These are phyloP conservation scores for Pisolithus sp. DNA, from an alignment of 768 basidiomycete genomes.

Conservation along the genomic window DNA sequence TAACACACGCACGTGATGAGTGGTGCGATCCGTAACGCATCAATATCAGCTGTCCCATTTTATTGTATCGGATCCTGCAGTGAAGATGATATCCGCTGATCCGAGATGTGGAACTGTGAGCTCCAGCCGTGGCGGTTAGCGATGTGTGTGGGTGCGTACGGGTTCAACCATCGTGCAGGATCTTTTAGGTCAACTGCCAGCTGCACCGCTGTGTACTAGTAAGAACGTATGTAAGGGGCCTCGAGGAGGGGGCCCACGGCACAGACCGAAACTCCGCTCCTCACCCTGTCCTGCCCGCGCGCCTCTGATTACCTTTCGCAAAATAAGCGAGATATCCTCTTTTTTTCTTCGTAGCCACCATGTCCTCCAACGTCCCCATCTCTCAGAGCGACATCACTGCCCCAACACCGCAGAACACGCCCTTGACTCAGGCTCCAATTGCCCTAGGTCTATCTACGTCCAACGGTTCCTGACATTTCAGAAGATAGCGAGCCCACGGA, in stretches of 20 bases:
- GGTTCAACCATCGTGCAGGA: no score
- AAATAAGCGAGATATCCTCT: slow-evolving; percentile 18
- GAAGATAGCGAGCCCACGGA: slow-evolving; percentile 74
- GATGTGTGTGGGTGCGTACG: no score
- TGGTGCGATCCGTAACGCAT: no score
- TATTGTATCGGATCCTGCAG: no score
- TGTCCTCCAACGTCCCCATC: slow-evolving; percentile 71
- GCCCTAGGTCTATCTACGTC: slow-evolving; percentile 73
- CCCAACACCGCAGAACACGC: slow-evolving; percentile 95
- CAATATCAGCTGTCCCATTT: no score
- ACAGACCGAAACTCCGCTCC: slow-evolving; percentile 32
- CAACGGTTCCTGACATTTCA: slow-evolving; percentile 81
- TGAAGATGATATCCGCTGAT: no score
- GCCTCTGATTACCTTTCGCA: slow-evolving; percentile 17
- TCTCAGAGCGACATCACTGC: slow-evolving; percentile 58
- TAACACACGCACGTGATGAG: no score
- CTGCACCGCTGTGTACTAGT: no score
- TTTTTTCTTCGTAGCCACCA: slow-evolving; percentile 29
- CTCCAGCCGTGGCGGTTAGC: no score
- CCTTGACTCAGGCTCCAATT: slow-evolving; percentile 76
- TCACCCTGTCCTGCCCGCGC: slow-evolving; percentile 16
- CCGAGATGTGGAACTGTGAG: no score
- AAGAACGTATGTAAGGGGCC: background rate
- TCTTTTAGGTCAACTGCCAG: no score
- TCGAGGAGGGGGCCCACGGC: slow-evolving; percentile 14